Evolutionary conservation across 805 yeast genomes (phyloP), one percentile per base, ranked within the genome.

Genomic region (Kockiozyma suomiensis): DNA sequence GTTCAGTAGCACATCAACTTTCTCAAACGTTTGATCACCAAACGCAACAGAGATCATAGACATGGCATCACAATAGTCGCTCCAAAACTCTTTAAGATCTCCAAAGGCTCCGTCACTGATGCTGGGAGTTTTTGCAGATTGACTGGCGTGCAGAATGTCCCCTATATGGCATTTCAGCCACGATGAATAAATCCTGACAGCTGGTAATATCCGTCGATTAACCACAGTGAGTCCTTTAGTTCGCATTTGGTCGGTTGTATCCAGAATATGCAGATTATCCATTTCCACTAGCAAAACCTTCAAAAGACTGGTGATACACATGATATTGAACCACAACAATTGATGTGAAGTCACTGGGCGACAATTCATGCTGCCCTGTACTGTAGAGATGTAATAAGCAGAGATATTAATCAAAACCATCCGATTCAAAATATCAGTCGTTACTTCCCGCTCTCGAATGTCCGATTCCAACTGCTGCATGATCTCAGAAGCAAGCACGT

Each of bases 381-480:
- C 41, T 21, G 25, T 17, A 4, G 59, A 46, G 8, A 49, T 28
- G 37, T 50, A 35, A 26, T 41, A 37, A 10, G 66, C 65, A 3
- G 66, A 58, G 10, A 62, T 52, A 25, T 59, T 55, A 40, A 62
- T 54, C 13, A 49, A 5, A 5, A 54, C 50, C 38, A 62, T 42
- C 17, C 52, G 54, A 17, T 25, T 33, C 41, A 62, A 32, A n/a
- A 53, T 40, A 32, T 60, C 66, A 12, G 50, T 37, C 21, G 61
- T 42, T 10, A 62, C n/a, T 41, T 35, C 40, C 15, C 43, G 60
- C 12, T 41, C 51, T 21, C 4, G 19, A 8, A 59, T 21, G 10
- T 30, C 56, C 10, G 52, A 6, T 19, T 55, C 45, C 30, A 59
- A 23, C 15, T 35, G 52, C 23, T 23, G 26, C 35, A 58, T 15